phyloP scores from a whole-genome alignment of 2,329 filamentous ascomycete genomes.

The Aspergillus viridinutans region DNA sequence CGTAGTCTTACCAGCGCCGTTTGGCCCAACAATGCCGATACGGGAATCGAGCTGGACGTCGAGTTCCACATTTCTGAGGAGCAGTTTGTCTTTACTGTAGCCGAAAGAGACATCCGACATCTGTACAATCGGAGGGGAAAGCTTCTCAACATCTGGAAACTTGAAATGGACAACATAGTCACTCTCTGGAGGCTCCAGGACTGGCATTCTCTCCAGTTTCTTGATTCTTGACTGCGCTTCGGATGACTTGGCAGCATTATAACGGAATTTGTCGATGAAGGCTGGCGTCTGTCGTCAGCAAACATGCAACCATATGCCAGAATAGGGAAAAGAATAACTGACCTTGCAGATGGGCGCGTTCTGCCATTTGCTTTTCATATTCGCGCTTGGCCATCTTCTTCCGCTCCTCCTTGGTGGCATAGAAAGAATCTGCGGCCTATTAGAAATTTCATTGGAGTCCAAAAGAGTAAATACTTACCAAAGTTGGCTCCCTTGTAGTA shows the following conservation, averaged over 20 bases:
- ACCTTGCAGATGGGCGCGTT: conserved; percentile 83
- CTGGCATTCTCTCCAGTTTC: conserved; percentile 95
- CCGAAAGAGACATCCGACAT: conserved; percentile 92
- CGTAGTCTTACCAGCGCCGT: conserved; percentile 97
- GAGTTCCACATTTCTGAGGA: conserved; percentile 83
- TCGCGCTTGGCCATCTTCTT: conserved; percentile 95
- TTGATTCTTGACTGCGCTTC: conserved; percentile 99
- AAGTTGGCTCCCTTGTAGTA: conserved; percentile 99
- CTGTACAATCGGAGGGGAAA: conserved; percentile 95
- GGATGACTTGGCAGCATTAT: conserved; percentile 97
- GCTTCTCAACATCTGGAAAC: conserved; percentile 95
- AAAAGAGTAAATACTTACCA: conserved; percentile 33
- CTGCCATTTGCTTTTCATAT: conserved; percentile 97
- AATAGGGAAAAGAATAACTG: conserved; percentile 8
- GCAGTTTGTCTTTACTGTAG: conserved; percentile 72
- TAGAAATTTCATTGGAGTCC: conserved; percentile 10
- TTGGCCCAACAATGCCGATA: conserved; percentile 98
- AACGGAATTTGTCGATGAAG: conserved; percentile 99
- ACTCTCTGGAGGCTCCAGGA: conserved; percentile 82
- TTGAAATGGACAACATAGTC: conserved; percentile 97
- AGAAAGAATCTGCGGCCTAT: conserved; percentile 68
- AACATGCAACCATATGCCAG: neutral
- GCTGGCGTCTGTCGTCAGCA: conserved; percentile 39
- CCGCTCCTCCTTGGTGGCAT: conserved; percentile 93
- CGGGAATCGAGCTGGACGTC: conserved; percentile 97